These are phyloP conservation scores for Streptanthus diversifolius DNA, from an alignment of 345 rosid genomes.

Conservation along the genomic window DNA sequence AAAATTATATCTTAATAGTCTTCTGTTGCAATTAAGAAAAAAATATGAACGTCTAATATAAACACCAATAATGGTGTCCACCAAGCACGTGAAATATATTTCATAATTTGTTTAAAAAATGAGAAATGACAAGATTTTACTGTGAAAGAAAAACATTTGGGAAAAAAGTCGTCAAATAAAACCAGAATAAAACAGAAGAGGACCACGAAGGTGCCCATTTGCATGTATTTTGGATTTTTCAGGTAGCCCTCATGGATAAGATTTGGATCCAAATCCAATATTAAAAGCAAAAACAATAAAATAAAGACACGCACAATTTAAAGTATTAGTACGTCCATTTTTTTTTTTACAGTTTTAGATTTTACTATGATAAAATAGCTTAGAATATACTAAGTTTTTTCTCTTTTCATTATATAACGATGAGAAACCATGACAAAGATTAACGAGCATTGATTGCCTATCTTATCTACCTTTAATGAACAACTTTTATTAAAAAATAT, in stretches of 20 bases:
- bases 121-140: background rate
- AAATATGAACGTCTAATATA: background rate
- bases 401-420: background rate
- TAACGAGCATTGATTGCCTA: background rate
- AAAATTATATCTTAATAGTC: background rate
- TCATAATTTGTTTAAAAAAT: constrained; percentile 9
- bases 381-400: background rate
- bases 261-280: background rate
- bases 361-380: background rate
- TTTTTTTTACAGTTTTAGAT: background rate
- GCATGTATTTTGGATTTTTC: constrained; percentile 29
- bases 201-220: constrained; percentile 32
- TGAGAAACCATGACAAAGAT: background rate
- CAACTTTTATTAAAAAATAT: background rate
- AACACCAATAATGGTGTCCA: constrained; percentile 22
- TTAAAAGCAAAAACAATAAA: background rate
- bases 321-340: background rate
- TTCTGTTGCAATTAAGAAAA: background rate
- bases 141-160: background rate
- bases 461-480: background rate
- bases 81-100: constrained; percentile 13
- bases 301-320: background rate
- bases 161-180: constrained; percentile 19
- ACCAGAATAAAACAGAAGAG: constrained; percentile 26
- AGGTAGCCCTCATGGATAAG: constrained; percentile 24